Evolutionary conservation across 768 basidiomycete species (phyloP), one percentile per base, ranked within the genome.

Genomic region (Russula compacta): DNA sequence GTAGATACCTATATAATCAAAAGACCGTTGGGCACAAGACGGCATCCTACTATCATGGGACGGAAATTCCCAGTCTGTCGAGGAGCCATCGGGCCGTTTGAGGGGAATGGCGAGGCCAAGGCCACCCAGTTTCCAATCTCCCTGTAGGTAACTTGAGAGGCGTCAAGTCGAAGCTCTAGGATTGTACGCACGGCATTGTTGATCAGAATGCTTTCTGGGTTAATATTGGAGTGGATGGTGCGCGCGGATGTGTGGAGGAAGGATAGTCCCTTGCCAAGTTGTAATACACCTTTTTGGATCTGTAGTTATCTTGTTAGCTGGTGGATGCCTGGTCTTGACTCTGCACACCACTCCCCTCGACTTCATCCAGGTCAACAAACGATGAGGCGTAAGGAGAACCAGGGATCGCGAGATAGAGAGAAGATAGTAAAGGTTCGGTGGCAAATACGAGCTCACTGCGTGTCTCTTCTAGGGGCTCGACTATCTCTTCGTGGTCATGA

Each of bases 71-170:
- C 95, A 98, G 32, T 83, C 81, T 0, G 92, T 83, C 0, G 88
- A 79, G 8, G 80, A 75, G 6, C 93, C 93, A 61, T 87, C 83
- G 4, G 83, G 73, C 24, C 79, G 76, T 42, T 81, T 74, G 8
- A 97, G 77, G 6, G 91, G 80, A 35, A 95, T 93, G 1, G 91
- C 92, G 52, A 94, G 76, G 2, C 92, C 92, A 42, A 99, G 78
- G 2, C 93, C 95, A 17, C 88, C 84, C 38, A 99, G 81, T 74
- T 98, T 99, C 97, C 97, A 99, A 73, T 99, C 97, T 36, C 97
- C 95, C 92, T 95, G 35, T 21, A 36, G 21, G 17, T 48, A 52
- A 47, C 24, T n/a, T 50, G 56, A 61, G 52, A 61, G 33, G 19
- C 43, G 21, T 19, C 15, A 32, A 64, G 64, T 64, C 70, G 21